Percentiles rank a stretch among this genome's conserved stretches.
Conservation (phyloP, 208 protist species). For the Wallacemonas rigidus region DNA sequence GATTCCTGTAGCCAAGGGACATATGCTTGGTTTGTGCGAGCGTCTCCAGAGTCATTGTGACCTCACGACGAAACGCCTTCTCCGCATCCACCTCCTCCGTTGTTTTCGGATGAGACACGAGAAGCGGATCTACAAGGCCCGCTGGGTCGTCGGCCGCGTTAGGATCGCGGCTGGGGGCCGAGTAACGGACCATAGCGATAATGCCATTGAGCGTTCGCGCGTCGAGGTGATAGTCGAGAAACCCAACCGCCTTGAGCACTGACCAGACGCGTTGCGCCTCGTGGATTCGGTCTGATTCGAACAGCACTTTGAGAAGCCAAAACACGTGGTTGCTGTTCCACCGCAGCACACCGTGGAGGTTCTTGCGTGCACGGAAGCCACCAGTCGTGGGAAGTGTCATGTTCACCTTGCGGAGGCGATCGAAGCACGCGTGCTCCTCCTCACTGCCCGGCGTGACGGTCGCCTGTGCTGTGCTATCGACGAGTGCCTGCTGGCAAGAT, state of each 20-base stretch:
- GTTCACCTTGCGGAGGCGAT: slow-evolving; percentile 32
- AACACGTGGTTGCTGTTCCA: slow-evolving; percentile 77
- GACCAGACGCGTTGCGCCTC: slow-evolving; percentile 65
- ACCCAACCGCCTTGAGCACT: slow-evolving; percentile 70
- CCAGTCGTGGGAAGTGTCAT: slow-evolving; percentile 30
- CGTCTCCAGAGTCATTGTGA: slow-evolving; percentile 59
- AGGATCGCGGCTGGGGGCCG: not conserved
- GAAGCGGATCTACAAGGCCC: not conserved
- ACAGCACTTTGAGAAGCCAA: slow-evolving; percentile 63
- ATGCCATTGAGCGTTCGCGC: slow-evolving; percentile 53
- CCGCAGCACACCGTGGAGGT: slow-evolving; percentile 53
- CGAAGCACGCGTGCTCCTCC: slow-evolving; percentile 37
- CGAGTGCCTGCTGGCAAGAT: slow-evolving; percentile 23
- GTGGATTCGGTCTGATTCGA: slow-evolving; percentile 44
- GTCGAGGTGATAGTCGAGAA: slow-evolving; percentile 64
- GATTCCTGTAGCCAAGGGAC: slow-evolving; percentile 34
- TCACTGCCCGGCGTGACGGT: not conserved
- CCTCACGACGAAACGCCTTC: slow-evolving; percentile 43
- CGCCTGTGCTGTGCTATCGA: not conserved
- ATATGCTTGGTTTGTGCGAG: slow-evolving; percentile 38
- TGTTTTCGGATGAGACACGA: slow-evolving; percentile 13
- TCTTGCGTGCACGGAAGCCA: slow-evolving; percentile 5
- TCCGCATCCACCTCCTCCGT: slow-evolving; percentile 15
- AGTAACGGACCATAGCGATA: slow-evolving; percentile 47
- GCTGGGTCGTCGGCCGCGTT: slow-evolving; percentile 16